Evolutionary conservation across 2,329 filamentous ascomycete genomes (phyloP), one percentile per base, ranked within the genome.

Genomic region (Verticillium alfalfae): DNA sequence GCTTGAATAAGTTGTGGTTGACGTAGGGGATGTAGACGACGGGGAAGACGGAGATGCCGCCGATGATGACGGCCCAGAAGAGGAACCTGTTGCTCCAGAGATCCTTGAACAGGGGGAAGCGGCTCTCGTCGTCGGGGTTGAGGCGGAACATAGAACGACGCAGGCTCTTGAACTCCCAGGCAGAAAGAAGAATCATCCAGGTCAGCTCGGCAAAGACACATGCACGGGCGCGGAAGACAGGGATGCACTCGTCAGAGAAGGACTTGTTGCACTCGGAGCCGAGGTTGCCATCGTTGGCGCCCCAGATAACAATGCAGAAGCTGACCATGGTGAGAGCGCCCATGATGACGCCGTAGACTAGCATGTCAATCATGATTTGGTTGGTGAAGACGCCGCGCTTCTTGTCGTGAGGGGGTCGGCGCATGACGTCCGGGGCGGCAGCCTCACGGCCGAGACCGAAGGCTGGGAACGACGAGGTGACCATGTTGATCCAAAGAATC

Each of bases 401-500:
- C 73, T 82, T 82, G 74, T 89, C 83, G 66, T 94, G 91, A 0
- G 93, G 93, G 8, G 91, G 91, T 59, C 92, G 88, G 65, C 83
- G 79, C 85, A 96, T 92, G 64, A 96, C 88, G 70, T 94, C 90
- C 2, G 85, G 82, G 0, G 88, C 85, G 0, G 91, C 91, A 55
- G 82, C 78, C 74, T 96, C 92, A 67, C 92, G 89, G 22, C 92
- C 92, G 1, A 97, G 84, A 54, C 92, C 93, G 78, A 97, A 95
- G 62, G 93, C 93, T 1, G 92, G 92, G 73, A 95, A 87, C 1
- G 89, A 91, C 49, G 91, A 94, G 0, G 93, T 97, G 61, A 95
- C 84, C 90, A 96, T 94, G 75, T 96, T 96, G 73, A 97, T 92
- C 92, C 92, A 97, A 63, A 97, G 84, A 65, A 96, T 94, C 69